Base-by-base conservation (phyloP, 2,329 filamentous ascomycete species). In the Chaetomium sp. region DNA sequence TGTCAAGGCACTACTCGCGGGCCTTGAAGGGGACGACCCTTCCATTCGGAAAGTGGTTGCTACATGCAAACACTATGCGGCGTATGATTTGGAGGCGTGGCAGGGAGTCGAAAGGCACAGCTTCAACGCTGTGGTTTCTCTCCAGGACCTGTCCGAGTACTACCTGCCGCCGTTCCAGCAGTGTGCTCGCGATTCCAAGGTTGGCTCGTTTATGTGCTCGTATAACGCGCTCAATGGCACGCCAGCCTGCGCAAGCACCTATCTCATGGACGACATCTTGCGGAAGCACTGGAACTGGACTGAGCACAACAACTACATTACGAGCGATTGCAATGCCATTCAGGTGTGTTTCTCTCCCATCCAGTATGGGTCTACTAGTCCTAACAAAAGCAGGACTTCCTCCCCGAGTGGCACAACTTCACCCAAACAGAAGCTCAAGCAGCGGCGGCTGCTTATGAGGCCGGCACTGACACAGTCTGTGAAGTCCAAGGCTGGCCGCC, bases 171-270 rank as follows among this genome's bases (percentile, higher is more conserved):
- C 87, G 0, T 91, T 91, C 76, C 79, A 88, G 70, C 81, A 81
- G 72, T 90, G 87, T 73, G 85, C 82, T 53, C 79, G 83, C 12
- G 84, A 87, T 70, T 81, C 82, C 3, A 80, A 82, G 54, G 83
- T 83, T 3, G 79, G 80, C 19, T 87, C 86, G 38, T 78, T 88
- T 68, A 87, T 87, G 85, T 87, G 85, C 70, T 82, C 81, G 0
- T 87, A 88, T 73, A 87, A 90, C 67, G 78, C 86, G 0, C 79
- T 91, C 49, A 89, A 91, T 63, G 88, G 88, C 0, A 80, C 86
- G 0, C 88, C 70, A 4, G 67, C 69, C 0, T 72, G 70, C 21
- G 70, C 67, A 0, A 67, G 85, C 67, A 78, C 80, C 0, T 90
- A 86, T 67, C 79, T 90, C 0, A 79, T 90, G 42, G 80, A 87